Evolutionary conservation across 371 early-diverging fungal genomes (phyloP).

Genomic region (Dinochytrium kinnereticum): DNA sequence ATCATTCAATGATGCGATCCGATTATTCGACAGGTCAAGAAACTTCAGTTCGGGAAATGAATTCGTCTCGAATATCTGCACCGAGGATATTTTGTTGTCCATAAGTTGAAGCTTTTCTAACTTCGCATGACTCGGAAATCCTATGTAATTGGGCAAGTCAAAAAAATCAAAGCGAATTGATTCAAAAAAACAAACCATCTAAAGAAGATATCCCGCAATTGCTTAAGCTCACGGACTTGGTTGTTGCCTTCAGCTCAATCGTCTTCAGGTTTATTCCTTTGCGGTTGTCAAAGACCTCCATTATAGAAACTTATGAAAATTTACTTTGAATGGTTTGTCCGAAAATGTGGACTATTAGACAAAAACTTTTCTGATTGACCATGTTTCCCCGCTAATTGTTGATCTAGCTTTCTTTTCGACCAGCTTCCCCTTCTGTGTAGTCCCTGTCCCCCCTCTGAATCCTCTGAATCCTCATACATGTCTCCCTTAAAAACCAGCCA

Average conservation of each 20-base stretch:
- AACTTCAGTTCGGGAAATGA: not conserved
- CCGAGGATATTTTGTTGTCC: slow-evolving; percentile 9
- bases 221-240: not conserved
- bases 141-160: not conserved
- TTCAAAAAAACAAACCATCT: not conserved
- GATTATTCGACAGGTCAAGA: slow-evolving; percentile 18
- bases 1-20: not conserved
- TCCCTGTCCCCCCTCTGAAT: not conserved
- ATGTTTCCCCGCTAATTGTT: no score
- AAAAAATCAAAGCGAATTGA: not conserved
- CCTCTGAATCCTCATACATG: not conserved
- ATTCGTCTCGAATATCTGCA: not conserved
- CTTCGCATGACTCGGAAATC: not conserved
- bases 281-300: not conserved
- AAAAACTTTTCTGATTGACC: no score
- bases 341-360: no score
- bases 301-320: no score
- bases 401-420: not conserved
- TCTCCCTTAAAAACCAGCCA: no score
- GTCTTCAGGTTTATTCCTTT: not conserved
- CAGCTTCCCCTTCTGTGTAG: not conserved
- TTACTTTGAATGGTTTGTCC: no score
- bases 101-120: slow-evolving; percentile 3
- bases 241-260: not conserved
- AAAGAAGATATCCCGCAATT: not conserved